Conservation (phyloP, 208 protist genomes). For the Crithidia brevicula region DNA sequence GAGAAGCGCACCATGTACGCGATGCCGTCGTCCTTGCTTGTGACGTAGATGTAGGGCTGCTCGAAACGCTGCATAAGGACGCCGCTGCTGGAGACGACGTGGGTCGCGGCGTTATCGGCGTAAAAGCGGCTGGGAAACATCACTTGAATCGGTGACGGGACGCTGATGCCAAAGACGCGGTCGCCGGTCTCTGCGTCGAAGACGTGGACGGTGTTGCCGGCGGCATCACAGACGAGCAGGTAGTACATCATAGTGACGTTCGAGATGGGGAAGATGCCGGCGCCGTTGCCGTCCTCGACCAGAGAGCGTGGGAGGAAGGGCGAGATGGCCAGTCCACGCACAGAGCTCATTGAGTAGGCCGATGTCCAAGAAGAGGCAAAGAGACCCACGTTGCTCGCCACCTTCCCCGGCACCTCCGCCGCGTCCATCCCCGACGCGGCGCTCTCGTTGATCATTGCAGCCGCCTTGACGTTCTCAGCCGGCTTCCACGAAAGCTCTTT, state of each 20-base stretch:
- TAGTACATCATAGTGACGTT: conserved; percentile 66
- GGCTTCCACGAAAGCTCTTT: conserved; percentile 44
- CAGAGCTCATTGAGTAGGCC: conserved; percentile 70
- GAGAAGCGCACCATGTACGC: conserved; percentile 79
- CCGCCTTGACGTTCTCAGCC: conserved; percentile 47
- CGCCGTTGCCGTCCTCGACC: conserved; percentile 57
- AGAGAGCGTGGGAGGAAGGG: conserved; percentile 70
- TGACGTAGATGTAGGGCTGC: conserved; percentile 84
- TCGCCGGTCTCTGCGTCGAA: conserved; percentile 76
- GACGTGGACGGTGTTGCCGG: conserved; percentile 71
- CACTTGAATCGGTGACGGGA: conserved; percentile 88
- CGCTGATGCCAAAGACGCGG: conserved; percentile 67
- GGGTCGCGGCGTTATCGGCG: conserved; percentile 5
- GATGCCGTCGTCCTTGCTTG: conserved; percentile 88
- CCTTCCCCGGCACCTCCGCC: conserved; percentile 17
- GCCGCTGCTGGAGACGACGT: conserved; percentile 13
- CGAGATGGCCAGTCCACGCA: conserved; percentile 83
- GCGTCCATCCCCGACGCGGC: conserved; percentile 4
- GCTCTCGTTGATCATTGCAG: conserved; percentile 20
- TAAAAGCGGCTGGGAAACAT: conserved; percentile 68
- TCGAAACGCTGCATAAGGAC: conserved; percentile 41
- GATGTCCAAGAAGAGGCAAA: conserved; percentile 82
- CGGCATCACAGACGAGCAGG: conserved; percentile 81
- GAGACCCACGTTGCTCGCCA: conserved; percentile 58
- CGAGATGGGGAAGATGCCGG: conserved; percentile 54